Evolutionary conservation across 2,329 filamentous ascomycete species (phyloP).

Genomic region (Diplodia mutila): DNA sequence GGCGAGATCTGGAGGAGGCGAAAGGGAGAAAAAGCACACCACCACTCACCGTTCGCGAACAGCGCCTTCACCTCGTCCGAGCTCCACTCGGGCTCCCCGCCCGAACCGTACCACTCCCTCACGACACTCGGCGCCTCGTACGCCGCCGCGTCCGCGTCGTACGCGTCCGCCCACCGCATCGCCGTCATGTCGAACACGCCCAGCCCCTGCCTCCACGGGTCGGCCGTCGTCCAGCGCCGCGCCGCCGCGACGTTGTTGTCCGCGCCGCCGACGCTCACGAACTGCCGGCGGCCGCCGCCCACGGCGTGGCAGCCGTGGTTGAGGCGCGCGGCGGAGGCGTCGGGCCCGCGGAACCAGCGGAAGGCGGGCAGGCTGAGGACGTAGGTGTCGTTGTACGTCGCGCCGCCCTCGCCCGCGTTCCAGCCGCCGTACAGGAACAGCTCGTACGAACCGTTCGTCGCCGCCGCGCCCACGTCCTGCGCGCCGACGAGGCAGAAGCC

Average conservation of each 20-base stretch:
- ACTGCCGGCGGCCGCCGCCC: neutral
- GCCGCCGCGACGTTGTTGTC: neutral
- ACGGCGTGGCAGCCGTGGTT: neutral
- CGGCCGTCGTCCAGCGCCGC: neutral
- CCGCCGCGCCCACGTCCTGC: neutral
- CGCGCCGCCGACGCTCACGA: neutral
- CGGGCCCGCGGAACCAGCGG: conserved; percentile 6
- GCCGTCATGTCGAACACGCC: conserved; percentile 14
- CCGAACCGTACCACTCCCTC: neutral
- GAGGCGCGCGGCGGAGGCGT: neutral
- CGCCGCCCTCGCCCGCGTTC: neutral
- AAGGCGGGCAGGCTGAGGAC: conserved; percentile 8
- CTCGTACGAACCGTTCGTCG: neutral
- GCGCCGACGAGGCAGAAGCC: conserved; percentile 5
- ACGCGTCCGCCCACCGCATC: neutral
- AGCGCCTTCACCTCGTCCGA: neutral
- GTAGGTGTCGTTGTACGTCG: conserved; percentile 1
- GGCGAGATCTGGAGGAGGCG: neutral
- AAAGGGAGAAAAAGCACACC: neutral
- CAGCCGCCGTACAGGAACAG: conserved; percentile 1
- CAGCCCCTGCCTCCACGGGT: conserved; percentile 19
- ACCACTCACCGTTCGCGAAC: conserved; percentile 5
- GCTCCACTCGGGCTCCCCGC: neutral
- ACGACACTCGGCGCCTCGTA: conserved; percentile 15
- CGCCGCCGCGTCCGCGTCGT: conserved; percentile 11